phyloP scores from a whole-genome alignment of 2,329 filamentous ascomycete genomes.

The Exophiala mesophila region DNA sequence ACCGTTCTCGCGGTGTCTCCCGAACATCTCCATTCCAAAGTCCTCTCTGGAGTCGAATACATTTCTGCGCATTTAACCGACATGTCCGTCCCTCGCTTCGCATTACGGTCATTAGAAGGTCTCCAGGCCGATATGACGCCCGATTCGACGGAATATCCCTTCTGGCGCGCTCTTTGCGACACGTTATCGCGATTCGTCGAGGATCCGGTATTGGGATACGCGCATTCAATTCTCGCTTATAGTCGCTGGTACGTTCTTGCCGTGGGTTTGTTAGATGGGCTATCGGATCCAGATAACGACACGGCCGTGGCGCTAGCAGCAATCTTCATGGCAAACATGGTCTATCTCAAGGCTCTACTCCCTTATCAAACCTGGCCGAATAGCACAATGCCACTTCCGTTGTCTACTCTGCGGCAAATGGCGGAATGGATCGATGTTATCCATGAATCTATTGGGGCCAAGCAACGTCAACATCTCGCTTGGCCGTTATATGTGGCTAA shows the following conservation, averaged over 20 bases:
- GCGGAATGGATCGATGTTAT: not conserved
- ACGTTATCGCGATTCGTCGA: not conserved
- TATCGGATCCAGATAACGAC: not conserved
- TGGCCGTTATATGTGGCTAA: not conserved
- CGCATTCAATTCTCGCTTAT: not conserved
- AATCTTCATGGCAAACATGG: not conserved
- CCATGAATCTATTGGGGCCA: not conserved
- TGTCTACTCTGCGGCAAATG: not conserved
- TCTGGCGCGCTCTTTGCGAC: not conserved
- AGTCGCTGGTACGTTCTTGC: not conserved
- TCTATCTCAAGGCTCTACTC: not conserved
- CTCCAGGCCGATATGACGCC: not conserved
- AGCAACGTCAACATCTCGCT: not conserved
- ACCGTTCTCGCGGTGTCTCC: constrained; percentile 7
- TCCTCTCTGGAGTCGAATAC: not conserved
- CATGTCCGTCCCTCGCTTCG: not conserved
- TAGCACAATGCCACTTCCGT: not conserved
- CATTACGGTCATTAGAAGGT: not conserved
- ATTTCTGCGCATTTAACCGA: not conserved
- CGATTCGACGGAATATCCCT: not conserved
- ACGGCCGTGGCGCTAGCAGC: not conserved
- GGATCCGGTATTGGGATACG: not conserved
- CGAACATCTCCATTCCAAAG: not conserved
- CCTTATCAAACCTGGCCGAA: not conserved
- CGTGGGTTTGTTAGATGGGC: not conserved